Percentiles rank a stretch among this genome's conserved stretches.
phyloP scores from a whole-genome alignment of 2,329 filamentous ascomycete species.

The Calonectria hawksworthii region DNA sequence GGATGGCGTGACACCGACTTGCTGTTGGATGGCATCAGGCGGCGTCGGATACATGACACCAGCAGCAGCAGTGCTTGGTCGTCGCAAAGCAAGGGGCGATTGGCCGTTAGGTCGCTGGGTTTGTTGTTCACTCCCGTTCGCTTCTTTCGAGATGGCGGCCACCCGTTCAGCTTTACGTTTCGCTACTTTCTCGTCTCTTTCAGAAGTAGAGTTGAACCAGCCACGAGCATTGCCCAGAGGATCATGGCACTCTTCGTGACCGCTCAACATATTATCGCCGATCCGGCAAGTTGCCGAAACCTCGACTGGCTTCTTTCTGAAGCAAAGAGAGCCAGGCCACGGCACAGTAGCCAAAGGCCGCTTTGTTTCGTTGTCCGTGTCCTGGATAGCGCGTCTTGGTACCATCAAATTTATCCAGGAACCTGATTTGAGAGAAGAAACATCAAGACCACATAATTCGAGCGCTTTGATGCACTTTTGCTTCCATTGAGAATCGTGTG shows the following conservation, averaged over 20 bases:
- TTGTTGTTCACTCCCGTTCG: constrained; percentile 58
- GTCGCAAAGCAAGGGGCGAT: constrained; percentile 66
- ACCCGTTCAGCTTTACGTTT: constrained; percentile 67
- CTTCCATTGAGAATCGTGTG: constrained; percentile 62
- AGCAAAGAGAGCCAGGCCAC: constrained; percentile 69
- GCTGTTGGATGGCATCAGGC: constrained; percentile 73
- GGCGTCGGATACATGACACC: constrained; percentile 80
- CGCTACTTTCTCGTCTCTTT: constrained; percentile 62
- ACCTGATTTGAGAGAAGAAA: constrained; percentile 58
- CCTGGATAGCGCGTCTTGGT: constrained; percentile 59
- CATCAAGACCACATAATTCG: constrained; percentile 63
- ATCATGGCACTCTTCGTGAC: constrained; percentile 61
- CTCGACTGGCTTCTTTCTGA: constrained; percentile 62
- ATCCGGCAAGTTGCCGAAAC: constrained; percentile 55
- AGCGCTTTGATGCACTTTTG: constrained; percentile 65
- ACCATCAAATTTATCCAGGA: constrained; percentile 67
- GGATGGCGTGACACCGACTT: constrained; percentile 66
- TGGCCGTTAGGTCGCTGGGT: constrained; percentile 61
- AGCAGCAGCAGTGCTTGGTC: constrained; percentile 61
- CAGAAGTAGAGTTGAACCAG: constrained; percentile 61
- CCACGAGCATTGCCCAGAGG: constrained; percentile 61
- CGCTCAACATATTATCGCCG: constrained; percentile 55
- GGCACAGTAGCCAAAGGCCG: constrained; percentile 60
- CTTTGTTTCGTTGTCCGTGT: constrained; percentile 59
- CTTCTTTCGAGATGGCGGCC: constrained; percentile 56